Percentiles rank a stretch among this genome's conserved stretches.
These are phyloP conservation scores for Sphaerulina populicola DNA, from an alignment of 2,329 filamentous ascomycete genomes.

Conservation along the genomic window DNA sequence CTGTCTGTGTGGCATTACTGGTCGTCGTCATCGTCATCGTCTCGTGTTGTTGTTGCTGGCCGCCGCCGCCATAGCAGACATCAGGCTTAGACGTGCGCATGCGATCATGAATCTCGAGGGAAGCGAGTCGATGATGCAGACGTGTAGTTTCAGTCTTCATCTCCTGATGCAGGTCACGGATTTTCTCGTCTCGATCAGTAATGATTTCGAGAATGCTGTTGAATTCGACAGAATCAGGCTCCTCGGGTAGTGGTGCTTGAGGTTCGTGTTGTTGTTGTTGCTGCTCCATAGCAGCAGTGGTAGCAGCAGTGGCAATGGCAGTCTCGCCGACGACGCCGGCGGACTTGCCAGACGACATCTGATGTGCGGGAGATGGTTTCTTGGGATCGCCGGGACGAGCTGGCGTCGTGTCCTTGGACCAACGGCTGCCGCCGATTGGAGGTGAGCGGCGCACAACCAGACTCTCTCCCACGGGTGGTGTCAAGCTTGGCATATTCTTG, in stretches of 20 bases:
- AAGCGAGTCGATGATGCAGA: slow-evolving; percentile 19
- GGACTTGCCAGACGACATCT: background rate
- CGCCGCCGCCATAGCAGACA: slow-evolving; percentile 9
- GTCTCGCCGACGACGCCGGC: slow-evolving; percentile 1
- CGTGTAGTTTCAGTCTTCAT: slow-evolving; percentile 13
- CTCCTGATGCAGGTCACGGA: slow-evolving; percentile 16
- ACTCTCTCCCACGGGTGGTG: background rate
- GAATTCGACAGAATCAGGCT: background rate
- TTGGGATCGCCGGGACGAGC: slow-evolving; percentile 5
- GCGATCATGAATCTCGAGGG: slow-evolving; percentile 8
- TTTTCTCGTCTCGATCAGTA: slow-evolving; percentile 14
- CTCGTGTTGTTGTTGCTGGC: too few relatives aligned
- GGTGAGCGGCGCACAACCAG: slow-evolving; percentile 11
- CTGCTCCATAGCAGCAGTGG: background rate
- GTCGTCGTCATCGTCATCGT: background rate
- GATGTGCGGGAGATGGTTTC: slow-evolving; percentile 2
- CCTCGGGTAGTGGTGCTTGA: slow-evolving; percentile 2
- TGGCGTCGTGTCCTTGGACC: background rate
- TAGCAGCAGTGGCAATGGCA: background rate
- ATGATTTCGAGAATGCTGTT: slow-evolving; percentile 14
- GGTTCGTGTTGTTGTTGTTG: background rate
- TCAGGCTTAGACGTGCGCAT: background rate
- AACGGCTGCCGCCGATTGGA: slow-evolving; percentile 3
- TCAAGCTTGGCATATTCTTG: slow-evolving; percentile 12
- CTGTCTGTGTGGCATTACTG: background rate